A percentile compares a stretch with the other conserved stretches of the same genome.
Conservation (phyloP, 1,139 yeast genomes). For the Geotrichum klebahnii region DNA sequence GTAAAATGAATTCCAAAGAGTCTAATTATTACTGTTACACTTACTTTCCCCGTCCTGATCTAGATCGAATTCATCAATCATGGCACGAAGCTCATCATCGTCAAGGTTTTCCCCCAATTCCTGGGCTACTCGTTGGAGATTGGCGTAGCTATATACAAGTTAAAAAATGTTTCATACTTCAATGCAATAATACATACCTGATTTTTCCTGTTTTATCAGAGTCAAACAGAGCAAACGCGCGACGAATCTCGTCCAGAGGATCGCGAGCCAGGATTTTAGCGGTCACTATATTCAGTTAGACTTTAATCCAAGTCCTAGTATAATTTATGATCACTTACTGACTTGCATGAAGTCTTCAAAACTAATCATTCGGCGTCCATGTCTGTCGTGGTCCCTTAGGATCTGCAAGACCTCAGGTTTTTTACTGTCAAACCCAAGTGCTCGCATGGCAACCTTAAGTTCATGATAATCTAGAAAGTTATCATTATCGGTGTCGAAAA, state of each 20-base stretch:
- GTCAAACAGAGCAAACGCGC: conserved; percentile 89
- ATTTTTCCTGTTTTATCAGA: conserved; percentile 87
- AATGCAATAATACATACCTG: conserved; percentile 28
- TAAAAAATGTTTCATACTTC: conserved; percentile 33
- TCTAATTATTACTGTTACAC: conserved; percentile 6
- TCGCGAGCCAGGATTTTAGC: conserved; percentile 77
- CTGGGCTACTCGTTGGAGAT: conserved; percentile 82
- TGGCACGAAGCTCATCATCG: conserved; percentile 89
- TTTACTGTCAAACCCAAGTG: conserved; percentile 82
- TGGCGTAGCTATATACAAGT: conserved; percentile 46
- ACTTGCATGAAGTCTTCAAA: conserved; percentile 78
- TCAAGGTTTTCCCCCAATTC: conserved; percentile 89
- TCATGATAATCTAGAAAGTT: conserved; percentile 91
- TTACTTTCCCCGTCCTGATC: conserved; percentile 90
- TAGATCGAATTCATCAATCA: conserved; percentile 96
- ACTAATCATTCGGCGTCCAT: conserved; percentile 65
- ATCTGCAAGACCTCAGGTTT: conserved; percentile 78
- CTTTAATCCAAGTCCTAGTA: not conserved
- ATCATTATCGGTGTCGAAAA: conserved; percentile 90
- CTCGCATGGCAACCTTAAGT: conserved; percentile 84
- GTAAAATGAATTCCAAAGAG: conserved; percentile 1
- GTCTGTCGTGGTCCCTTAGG: conserved; percentile 76
- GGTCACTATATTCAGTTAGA: conserved; percentile 49
- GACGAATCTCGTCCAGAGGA: conserved; percentile 83
- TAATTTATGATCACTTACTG: conserved; percentile 43